Base-by-base conservation (phyloP, 768 basidiomycete species). In the Suillus bovinus region DNA sequence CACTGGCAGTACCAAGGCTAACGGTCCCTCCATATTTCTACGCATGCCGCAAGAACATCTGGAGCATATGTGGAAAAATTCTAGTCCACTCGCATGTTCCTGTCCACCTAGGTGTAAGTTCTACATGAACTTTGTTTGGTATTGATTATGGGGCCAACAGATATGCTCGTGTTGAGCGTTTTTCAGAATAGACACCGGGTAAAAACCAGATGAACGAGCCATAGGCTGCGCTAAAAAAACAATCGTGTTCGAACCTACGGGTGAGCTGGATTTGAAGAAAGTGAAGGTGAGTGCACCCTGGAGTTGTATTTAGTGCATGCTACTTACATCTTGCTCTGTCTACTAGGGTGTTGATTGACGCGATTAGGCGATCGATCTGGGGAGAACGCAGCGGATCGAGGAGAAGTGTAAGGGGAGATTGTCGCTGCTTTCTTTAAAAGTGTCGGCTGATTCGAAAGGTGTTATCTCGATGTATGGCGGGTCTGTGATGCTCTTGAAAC, bases 81-180 rank as follows among this genome's bases (percentile, higher is more conserved):
- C 9, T 3, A 41, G 24, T 41, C 36, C 11, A n/a, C 46, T 65
- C 10, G 24, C 64, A 4, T 17, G 17, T 22, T 27, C 14, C 7
- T 46, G 52, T 8, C 62, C 62, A 27, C 34, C 56, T 10, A 53
- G 61, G 61, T 64, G 63, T 31, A 8, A 54, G n/a, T 14, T 36
- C 34, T 17, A 10, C 24, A 24, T 55, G 4, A 8, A 31, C 14
- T 22, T 55, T 34, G 36, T 16, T 22, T 24, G 16, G 20, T 16
- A 7, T 36, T 36, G 53, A 54, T 54, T 27, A 24, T 36, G 13
- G 16, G 16, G 34, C 34, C 4, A 55, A 38, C 47, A 71, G 70
- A 61, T 71, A 76, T 39, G 67, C 74, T 53, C 73, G 74, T 31
- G 74, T 74, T 5, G 71, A 72, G 22, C 55, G 76, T 22, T 72